Evolutionary conservation across 2,329 filamentous ascomycete species (phyloP).

Genomic region (Exserohilum rostratum): DNA sequence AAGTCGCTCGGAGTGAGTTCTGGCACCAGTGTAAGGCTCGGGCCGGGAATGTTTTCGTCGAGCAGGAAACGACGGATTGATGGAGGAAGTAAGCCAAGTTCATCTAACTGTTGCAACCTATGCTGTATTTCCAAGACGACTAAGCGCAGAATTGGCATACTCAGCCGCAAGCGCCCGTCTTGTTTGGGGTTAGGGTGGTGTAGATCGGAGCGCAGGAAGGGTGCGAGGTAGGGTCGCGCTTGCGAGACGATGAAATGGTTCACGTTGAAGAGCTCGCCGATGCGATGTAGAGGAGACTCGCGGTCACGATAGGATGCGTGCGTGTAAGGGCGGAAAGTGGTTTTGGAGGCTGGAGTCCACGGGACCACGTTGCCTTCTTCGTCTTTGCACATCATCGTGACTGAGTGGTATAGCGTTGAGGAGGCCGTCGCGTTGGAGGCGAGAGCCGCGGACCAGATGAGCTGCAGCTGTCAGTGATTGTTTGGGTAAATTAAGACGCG

Average conservation of each 20-base stretch:
- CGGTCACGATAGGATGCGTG: slow-evolving; percentile 67
- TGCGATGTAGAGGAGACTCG: slow-evolving; percentile 70
- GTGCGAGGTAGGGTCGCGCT: slow-evolving; percentile 85
- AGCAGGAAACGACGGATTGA: slow-evolving; percentile 77
- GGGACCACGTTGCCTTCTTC: slow-evolving; percentile 73
- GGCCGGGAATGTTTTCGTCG: slow-evolving; percentile 79
- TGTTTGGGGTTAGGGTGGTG: slow-evolving; percentile 71
- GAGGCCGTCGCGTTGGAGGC: slow-evolving; percentile 75
- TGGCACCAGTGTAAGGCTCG: slow-evolving; percentile 81
- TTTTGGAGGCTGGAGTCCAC: slow-evolving; percentile 68
- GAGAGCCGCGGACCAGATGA: slow-evolving; percentile 81
- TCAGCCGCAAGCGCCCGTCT: slow-evolving; percentile 63
- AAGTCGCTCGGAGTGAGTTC: slow-evolving; percentile 77
- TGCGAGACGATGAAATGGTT: slow-evolving; percentile 96
- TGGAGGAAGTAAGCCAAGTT: slow-evolving; percentile 72
- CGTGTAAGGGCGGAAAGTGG: slow-evolving; percentile 72
- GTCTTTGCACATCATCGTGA: slow-evolving; percentile 79
- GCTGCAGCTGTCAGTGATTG: slow-evolving; percentile 50
- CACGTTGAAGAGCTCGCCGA: slow-evolving; percentile 86
- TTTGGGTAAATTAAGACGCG: background rate
- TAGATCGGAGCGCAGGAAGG: slow-evolving; percentile 81
- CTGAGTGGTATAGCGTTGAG: slow-evolving; percentile 68
- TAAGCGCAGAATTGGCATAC: slow-evolving; percentile 66
- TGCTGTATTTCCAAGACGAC: slow-evolving; percentile 80
- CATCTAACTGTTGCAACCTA: slow-evolving; percentile 80